Percentiles rank a stretch among this genome's conserved stretches.
Evolutionary conservation across 1,284 basidiomycete species (phyloP).

Genomic region (Tilletiaria anomala): DNA sequence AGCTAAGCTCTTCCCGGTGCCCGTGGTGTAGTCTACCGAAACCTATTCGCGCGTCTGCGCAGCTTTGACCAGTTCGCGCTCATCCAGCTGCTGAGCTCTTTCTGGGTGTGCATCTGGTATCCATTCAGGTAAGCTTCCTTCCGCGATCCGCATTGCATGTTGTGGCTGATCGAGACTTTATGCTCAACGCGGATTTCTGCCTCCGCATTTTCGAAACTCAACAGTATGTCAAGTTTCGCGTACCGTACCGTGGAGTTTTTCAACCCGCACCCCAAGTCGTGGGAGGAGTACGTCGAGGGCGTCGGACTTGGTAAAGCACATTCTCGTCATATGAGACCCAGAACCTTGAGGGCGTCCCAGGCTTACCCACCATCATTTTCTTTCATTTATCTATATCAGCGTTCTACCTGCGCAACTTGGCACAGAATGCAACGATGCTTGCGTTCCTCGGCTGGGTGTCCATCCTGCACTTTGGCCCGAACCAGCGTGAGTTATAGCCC

Average conservation of each 20-base stretch:
- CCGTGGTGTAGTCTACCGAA: constrained; percentile 43
- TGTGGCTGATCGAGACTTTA: background rate
- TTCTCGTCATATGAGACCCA: background rate
- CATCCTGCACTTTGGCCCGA: constrained; percentile 46
- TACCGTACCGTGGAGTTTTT: constrained; percentile 42
- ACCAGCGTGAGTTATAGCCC: constrained; percentile 22
- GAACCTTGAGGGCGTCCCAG: background rate
- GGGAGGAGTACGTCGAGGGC: constrained; percentile 45
- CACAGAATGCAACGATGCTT: constrained; percentile 47
- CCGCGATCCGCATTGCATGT: background rate
- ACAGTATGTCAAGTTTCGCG: constrained; percentile 43
- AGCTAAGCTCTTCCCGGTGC: background rate
- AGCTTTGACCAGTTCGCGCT: constrained; percentile 43
- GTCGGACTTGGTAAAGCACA: constrained; percentile 31
- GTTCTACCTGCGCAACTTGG: constrained; percentile 47
- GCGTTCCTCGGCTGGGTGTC: constrained; percentile 44
- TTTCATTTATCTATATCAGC: constrained; percentile 8
- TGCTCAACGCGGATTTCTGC: background rate
- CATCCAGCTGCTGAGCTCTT: constrained; percentile 46
- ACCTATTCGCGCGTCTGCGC: constrained; percentile 40
- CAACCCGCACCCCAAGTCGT: constrained; percentile 43
- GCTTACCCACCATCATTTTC: too few relatives aligned
- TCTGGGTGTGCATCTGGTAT: constrained; percentile 46
- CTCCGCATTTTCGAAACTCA: background rate
- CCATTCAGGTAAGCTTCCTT: constrained; percentile 39